phyloP scores from a whole-genome alignment of 176 grass and related monocot genomes.

The maize (Zea mays) region DNA sequence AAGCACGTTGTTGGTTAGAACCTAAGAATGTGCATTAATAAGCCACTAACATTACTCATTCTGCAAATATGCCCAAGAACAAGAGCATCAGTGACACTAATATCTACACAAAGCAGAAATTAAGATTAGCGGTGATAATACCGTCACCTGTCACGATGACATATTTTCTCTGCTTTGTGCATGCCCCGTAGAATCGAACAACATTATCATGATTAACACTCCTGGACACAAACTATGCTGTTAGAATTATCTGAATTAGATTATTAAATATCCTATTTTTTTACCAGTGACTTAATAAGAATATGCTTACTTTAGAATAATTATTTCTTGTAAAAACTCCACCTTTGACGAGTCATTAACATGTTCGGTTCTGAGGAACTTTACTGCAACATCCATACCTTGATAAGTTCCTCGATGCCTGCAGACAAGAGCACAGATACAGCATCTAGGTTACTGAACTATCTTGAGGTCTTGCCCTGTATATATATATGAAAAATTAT shows the following conservation, averaged over 20 bases:
- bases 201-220: constrained; percentile 79
- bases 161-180: constrained; percentile 68
- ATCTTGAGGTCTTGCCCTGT: neutral
- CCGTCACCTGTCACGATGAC: constrained; percentile 85
- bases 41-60: constrained; percentile 8
- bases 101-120: constrained; percentile 14
- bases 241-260: constrained; percentile 39
- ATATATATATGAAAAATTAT: neutral
- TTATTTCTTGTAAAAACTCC: constrained; percentile 95
- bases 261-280: constrained; percentile 3
- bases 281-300: constrained; percentile 35
- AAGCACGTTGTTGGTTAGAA: constrained; percentile 3
- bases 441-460: constrained; percentile 11
- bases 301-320: constrained; percentile 66
- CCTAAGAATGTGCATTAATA: neutral
- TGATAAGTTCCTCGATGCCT: constrained; percentile 81
- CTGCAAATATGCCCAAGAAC: constrained; percentile 5
- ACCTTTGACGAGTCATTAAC: constrained; percentile 65
- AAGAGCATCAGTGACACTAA: neutral
- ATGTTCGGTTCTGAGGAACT: constrained; percentile 71
- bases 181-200: constrained; percentile 78
- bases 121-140: constrained; percentile 15
- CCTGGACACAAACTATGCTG: constrained; percentile 52
- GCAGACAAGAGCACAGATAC: constrained; percentile 26
- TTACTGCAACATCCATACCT: constrained; percentile 82